Percentiles rank a stretch among this genome's conserved stretches.
phyloP scores from a whole-genome alignment of 306 rosid species.

The Vigna hirtella region DNA sequence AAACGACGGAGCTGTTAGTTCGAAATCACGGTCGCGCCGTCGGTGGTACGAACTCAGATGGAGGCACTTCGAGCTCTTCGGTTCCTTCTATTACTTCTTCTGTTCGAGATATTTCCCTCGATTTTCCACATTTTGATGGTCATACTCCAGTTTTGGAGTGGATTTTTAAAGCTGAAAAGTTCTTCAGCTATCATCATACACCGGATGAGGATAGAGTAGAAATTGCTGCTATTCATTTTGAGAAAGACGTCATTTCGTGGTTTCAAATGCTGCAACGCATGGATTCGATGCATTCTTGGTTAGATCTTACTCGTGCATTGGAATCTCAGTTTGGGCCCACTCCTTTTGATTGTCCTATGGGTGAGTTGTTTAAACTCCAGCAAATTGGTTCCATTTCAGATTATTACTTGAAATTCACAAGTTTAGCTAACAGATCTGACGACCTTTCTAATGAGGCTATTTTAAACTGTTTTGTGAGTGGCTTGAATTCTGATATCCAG shows the following conservation, averaged over 20 bases:
- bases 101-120: background rate
- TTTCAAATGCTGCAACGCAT: background rate
- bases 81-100: no score
- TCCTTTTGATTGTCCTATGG: background rate
- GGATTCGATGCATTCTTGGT: accelerated
- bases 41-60: no score
- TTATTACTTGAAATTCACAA: background rate
- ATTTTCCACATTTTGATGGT: background rate
- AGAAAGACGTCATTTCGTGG: background rate
- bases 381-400: background rate
- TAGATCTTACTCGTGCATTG: background rate
- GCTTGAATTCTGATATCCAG: accelerated
- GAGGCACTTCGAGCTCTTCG: no score
- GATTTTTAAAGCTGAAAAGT: background rate
- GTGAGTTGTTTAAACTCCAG: background rate
- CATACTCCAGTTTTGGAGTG: background rate
- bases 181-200: no score
- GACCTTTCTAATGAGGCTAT: background rate
- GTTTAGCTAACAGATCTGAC: background rate
- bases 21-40: no score
- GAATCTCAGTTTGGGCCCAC: background rate
- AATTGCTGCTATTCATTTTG: background rate
- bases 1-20: no score
- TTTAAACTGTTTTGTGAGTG: background rate
- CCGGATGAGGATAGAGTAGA: background rate